A percentile compares a stretch with the other conserved stretches of the same genome.
phyloP scores from a whole-genome alignment of 1,284 basidiomycete species.

The Nidula niveotomentosa region DNA sequence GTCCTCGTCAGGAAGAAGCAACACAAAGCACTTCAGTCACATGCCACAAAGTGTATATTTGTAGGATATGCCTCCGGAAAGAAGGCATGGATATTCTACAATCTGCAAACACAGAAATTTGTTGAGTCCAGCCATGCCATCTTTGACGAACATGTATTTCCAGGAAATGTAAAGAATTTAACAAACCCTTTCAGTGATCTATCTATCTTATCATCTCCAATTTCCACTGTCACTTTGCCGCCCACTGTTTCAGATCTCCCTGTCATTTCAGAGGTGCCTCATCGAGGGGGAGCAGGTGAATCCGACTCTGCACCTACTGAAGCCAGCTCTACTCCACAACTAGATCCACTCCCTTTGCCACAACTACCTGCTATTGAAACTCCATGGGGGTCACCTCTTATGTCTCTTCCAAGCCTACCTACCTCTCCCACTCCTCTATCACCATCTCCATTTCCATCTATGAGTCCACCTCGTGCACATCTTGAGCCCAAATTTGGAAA shows the following conservation, averaged over 20 bases:
- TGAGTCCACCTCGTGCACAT: neutral
- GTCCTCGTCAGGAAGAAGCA: slow-evolving; percentile 5
- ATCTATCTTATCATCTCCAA: neutral
- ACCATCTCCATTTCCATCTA: neutral
- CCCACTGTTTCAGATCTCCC: neutral
- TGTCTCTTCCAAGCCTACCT: neutral
- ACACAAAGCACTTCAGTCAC: slow-evolving; percentile 4
- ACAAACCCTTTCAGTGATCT: neutral
- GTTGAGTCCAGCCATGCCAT: slow-evolving; percentile 5
- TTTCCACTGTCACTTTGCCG: neutral
- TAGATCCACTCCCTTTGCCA: neutral
- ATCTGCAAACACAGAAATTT: slow-evolving; percentile 5
- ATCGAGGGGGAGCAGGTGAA: neutral
- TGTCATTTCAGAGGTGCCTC: neutral
- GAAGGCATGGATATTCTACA: slow-evolving; percentile 6
- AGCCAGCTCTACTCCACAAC: neutral
- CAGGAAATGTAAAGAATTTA: neutral
- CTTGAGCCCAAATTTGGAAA: neutral
- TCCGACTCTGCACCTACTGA: neutral
- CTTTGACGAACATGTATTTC: slow-evolving; percentile 1
- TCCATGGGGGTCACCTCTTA: neutral
- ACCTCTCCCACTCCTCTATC: neutral
- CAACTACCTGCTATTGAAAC: neutral
- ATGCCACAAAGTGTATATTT: slow-evolving; percentile 6
- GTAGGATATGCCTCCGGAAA: slow-evolving; percentile 3